Conservation (phyloP, 495 filamentous ascomycete species). For the Paragyromitra xinjiangensis region DNA sequence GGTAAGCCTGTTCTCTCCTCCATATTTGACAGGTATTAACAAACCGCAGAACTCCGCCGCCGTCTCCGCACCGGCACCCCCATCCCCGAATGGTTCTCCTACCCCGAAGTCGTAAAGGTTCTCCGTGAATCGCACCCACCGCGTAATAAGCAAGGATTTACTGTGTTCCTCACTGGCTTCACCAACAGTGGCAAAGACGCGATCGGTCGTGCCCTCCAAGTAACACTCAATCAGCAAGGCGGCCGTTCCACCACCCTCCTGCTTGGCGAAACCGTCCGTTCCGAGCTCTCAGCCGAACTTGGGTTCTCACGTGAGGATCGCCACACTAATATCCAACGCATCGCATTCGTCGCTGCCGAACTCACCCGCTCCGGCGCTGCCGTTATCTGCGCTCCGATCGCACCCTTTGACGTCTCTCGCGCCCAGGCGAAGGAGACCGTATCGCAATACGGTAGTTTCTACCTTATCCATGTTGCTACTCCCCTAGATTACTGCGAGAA, state of each 20-base stretch:
- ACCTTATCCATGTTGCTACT: slow-evolving; percentile 93
- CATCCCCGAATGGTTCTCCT: slow-evolving; percentile 99
- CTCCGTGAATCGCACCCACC: slow-evolving; percentile 94
- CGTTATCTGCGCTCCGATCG: slow-evolving; percentile 97
- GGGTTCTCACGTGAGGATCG: slow-evolving; percentile 95
- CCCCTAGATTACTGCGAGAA: slow-evolving; percentile 90
- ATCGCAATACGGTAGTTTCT: slow-evolving; percentile 87
- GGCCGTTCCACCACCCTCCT: slow-evolving; percentile 93
- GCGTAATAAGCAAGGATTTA: slow-evolving; percentile 90
- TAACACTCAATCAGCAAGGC: slow-evolving; percentile 97
- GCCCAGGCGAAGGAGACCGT: slow-evolving; percentile 81
- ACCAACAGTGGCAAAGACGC: slow-evolving; percentile 96
- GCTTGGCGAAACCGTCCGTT: slow-evolving; percentile 91
- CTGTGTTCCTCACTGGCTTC: slow-evolving; percentile 96
- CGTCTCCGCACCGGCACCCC: slow-evolving; percentile 88
- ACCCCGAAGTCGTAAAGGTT: slow-evolving; percentile 96
- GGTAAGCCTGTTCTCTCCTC: background rate
- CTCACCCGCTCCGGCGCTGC: slow-evolving; percentile 91
- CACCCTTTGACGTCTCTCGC: slow-evolving; percentile 83
- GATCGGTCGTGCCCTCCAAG: slow-evolving; percentile 92
- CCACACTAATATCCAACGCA: slow-evolving; percentile 93
- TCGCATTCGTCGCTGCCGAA: slow-evolving; percentile 94
- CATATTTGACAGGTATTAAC: background rate
- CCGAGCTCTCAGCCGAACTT: slow-evolving; percentile 91
- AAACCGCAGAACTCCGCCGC: slow-evolving; percentile 81